Evolutionary conservation across 192 early-diverging fungal species (phyloP).

Genomic region (Gigaspora rosea): DNA sequence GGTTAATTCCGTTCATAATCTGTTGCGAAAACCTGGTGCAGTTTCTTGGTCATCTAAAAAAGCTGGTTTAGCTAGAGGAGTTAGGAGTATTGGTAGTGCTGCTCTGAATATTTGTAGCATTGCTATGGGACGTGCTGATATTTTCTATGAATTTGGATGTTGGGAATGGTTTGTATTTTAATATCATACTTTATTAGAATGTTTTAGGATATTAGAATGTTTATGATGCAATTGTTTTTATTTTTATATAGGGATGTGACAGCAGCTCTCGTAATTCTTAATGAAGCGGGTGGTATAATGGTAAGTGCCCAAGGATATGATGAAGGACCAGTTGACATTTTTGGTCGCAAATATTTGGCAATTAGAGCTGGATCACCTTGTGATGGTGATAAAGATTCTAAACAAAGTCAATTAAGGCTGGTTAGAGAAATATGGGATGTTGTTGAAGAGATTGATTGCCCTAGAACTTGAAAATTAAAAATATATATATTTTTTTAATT

Average conservation of each 20-base stretch:
- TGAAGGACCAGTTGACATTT: slow-evolving; percentile 39
- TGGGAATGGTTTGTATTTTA: too few relatives aligned
- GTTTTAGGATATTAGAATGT: too few relatives aligned
- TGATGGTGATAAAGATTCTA: slow-evolving; percentile 33
- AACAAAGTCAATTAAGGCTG: slow-evolving; percentile 54
- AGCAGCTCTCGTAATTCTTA: slow-evolving; percentile 81
- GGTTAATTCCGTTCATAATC: too few relatives aligned
- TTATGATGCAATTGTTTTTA: neutral
- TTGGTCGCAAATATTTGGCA: slow-evolving; percentile 58
- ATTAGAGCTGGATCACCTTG: slow-evolving; percentile 48
- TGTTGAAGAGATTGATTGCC: slow-evolving; percentile 57
- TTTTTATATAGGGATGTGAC: slow-evolving; percentile 77
- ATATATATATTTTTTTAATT: too few relatives aligned
- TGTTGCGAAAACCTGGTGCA: too few relatives aligned
- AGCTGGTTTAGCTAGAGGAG: too few relatives aligned
- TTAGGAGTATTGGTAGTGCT: too few relatives aligned
- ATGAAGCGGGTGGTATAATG: slow-evolving; percentile 82
- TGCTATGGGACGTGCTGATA: too few relatives aligned
- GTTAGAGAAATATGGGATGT: slow-evolving; percentile 59
- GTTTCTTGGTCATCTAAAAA: too few relatives aligned
- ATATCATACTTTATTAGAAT: too few relatives aligned
- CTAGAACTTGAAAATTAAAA: slow-evolving; percentile 34
- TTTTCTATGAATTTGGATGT: too few relatives aligned
- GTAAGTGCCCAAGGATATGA: slow-evolving; percentile 54
- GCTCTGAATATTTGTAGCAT: too few relatives aligned